Evolutionary conservation across 2,329 filamentous ascomycete species (phyloP), one percentile per base, ranked within the genome.

Genomic region (Hymenoscyphus scutula): DNA sequence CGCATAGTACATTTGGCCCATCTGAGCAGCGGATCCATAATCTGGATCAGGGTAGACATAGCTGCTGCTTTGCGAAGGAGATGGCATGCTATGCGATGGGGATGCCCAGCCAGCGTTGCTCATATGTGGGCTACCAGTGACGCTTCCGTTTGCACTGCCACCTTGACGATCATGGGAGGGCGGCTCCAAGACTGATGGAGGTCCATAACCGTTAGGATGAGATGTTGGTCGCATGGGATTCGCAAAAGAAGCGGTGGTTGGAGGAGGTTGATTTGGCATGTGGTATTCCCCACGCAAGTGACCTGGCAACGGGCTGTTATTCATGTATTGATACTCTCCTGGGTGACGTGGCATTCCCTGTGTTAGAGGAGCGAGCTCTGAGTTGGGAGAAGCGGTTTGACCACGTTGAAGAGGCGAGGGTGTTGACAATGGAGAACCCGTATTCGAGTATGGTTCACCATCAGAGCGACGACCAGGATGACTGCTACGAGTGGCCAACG

Each of bases 31-130:
- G 57, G 84, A 82, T 38, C 83, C 82, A 64, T 88, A 89, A 69
- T 96, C 92, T 0, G 91, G 90, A 69, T 97, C 96, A 7, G 89
- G 86, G 73, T 96, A 97, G 65, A 90, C 87, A 67, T 92, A 93
- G 66, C 81, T 81, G 57, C 84, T 86, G 53, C 83, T 84, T 53
- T 80, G 77, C 34, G 77, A 79, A 65, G 92, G 89, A 8, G 89
- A 89, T 10, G 89, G 86, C 68, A 74, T 73, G 27, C 60, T 62
- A 86, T 93, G 90, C 1, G 88, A 86, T 3, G 92, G 92, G 4
- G 92, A 96, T 68, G 92, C 90, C 93, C 94, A 97, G 60, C 91
- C 90, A 65, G 79, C 77, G 57, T 61, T 71, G 51, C 79, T 78
- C 86, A 97, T 91, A 76, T 97, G 93, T 58, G 94, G 93, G 75